Evolutionary conservation across 1,139 yeast genomes (phyloP).

Genomic region (Saccharomyces uvarum): DNA sequence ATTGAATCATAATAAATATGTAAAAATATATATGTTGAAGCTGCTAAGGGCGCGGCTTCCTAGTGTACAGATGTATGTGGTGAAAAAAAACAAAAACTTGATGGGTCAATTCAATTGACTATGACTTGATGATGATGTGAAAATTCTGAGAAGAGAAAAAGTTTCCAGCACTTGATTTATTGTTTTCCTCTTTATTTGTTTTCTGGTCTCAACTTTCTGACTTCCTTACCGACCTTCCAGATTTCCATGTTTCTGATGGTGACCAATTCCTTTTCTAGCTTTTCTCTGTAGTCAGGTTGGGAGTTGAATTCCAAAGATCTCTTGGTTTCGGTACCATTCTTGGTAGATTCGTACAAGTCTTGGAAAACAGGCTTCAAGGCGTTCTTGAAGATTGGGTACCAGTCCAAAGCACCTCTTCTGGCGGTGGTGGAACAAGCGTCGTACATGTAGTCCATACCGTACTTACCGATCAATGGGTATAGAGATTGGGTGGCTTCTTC

Average conservation of each 20-base stretch:
- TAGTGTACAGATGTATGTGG: neutral
- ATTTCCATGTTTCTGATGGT: conserved; percentile 94
- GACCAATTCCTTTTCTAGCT: conserved; percentile 87
- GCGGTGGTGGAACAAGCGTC: conserved; percentile 99
- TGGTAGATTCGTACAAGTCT: conserved; percentile 90
- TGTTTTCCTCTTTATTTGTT: conserved; percentile 53
- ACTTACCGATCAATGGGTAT: conserved; percentile 96
- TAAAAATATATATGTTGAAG: neutral
- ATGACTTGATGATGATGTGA: conserved; percentile 3
- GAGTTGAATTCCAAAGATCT: conserved; percentile 98
- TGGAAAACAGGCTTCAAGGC: conserved; percentile 97
- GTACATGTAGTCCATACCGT: conserved; percentile 99
- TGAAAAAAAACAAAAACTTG: neutral
- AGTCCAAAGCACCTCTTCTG: conserved; percentile 99
- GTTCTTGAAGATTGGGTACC: conserved; percentile 98
- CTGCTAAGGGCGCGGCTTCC: neutral
- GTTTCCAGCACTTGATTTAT: conserved; percentile 8
- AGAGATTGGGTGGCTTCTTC: conserved; percentile 99
- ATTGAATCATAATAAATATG: conserved; percentile 1
- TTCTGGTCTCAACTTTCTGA: conserved; percentile 98
- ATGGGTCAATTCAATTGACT: conserved; percentile 27
- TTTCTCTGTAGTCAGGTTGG: conserved; percentile 94
- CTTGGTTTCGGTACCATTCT: conserved; percentile 94
- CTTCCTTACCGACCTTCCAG: conserved; percentile 99
- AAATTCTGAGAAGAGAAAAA: conserved; percentile 2